Evolutionary conservation across 768 basidiomycete species (phyloP).

Genomic region (Termitomyces sp.): DNA sequence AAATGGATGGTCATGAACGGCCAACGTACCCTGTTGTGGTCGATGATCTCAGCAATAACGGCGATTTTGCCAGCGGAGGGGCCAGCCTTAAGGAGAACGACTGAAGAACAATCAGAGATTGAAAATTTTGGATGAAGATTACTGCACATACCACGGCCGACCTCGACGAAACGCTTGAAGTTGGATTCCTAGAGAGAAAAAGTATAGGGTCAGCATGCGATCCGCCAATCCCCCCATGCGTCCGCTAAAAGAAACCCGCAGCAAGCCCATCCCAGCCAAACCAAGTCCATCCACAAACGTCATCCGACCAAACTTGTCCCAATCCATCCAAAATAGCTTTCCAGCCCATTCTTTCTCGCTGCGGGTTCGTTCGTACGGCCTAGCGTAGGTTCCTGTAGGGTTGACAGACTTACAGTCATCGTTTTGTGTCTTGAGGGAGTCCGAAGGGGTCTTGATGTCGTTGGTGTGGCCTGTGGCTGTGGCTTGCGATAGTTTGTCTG

Average conservation of each 20-base stretch:
- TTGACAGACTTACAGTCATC: slow-evolving; percentile 30
- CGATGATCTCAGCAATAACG: slow-evolving; percentile 95
- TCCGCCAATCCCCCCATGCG: neutral
- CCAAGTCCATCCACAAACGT: slow-evolving; percentile 6
- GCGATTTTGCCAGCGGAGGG: slow-evolving; percentile 87
- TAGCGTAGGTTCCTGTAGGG: slow-evolving; percentile 12
- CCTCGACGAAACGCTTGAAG: slow-evolving; percentile 98
- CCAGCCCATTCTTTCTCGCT: slow-evolving; percentile 11
- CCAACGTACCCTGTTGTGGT: slow-evolving; percentile 90
- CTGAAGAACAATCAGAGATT: slow-evolving; percentile 33
- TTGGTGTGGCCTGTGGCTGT: slow-evolving; percentile 20
- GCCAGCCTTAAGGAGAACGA: slow-evolving; percentile 92
- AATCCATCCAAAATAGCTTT: slow-evolving; percentile 26
- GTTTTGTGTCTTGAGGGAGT: slow-evolving; percentile 32
- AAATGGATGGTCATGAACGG: neutral
- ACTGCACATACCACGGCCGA: slow-evolving; percentile 76
- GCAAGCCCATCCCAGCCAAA: slow-evolving; percentile 6
- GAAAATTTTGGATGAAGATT: neutral
- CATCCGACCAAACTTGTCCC: slow-evolving; percentile 14
- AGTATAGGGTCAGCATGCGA: slow-evolving; percentile 14
- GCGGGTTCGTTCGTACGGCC: slow-evolving; percentile 16
- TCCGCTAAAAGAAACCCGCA: slow-evolving; percentile 9
- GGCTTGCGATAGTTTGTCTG: slow-evolving; percentile 19
- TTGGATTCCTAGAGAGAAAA: slow-evolving; percentile 62
- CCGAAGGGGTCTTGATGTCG: slow-evolving; percentile 25